A percentile compares a stretch with the other conserved stretches of the same genome.
These are phyloP conservation scores for Pythium folliculosum DNA, from an alignment of 352 stramenopile species.

Conservation along the genomic window DNA sequence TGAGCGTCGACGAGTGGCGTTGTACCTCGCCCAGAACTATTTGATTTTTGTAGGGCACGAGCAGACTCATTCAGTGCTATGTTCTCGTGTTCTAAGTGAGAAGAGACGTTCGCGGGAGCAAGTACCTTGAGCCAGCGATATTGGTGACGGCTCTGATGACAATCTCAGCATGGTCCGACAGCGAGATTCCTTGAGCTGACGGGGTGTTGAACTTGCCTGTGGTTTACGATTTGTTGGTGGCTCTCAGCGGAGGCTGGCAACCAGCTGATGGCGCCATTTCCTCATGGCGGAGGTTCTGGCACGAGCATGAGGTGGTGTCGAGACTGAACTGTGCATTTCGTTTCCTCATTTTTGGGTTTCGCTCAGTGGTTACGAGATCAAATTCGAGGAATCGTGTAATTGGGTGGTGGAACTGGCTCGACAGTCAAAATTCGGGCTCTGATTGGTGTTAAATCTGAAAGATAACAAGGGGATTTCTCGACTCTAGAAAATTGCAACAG, in stretches of 20 bases:
- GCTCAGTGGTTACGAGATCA: not conserved
- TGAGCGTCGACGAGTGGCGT: too few relatives aligned
- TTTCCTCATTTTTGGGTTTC: not conserved
- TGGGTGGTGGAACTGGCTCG: not conserved
- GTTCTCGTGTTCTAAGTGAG: not conserved
- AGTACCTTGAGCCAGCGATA: not conserved
- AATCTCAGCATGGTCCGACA: not conserved
- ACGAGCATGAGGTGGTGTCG: not conserved
- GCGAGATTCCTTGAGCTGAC: not conserved
- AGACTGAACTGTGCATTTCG: not conserved
- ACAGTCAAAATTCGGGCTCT: not conserved
- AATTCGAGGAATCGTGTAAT: constrained; percentile 6
- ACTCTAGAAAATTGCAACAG: not conserved
- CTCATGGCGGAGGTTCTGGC: not conserved
- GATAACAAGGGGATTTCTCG: not conserved
- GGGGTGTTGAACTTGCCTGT: not conserved
- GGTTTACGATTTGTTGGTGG: not conserved
- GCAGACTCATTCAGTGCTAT: too few relatives aligned
- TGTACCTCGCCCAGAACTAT: too few relatives aligned
- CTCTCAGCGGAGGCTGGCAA: not conserved
- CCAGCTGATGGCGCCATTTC: not conserved
- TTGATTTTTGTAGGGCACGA: too few relatives aligned
- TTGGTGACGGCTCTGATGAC: not conserved
- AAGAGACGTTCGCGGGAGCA: not conserved
- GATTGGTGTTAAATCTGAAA: constrained; percentile 2